Evolutionary conservation across 345 rosid genomes (phyloP).

Genomic region (Excoecaria agallocha): DNA sequence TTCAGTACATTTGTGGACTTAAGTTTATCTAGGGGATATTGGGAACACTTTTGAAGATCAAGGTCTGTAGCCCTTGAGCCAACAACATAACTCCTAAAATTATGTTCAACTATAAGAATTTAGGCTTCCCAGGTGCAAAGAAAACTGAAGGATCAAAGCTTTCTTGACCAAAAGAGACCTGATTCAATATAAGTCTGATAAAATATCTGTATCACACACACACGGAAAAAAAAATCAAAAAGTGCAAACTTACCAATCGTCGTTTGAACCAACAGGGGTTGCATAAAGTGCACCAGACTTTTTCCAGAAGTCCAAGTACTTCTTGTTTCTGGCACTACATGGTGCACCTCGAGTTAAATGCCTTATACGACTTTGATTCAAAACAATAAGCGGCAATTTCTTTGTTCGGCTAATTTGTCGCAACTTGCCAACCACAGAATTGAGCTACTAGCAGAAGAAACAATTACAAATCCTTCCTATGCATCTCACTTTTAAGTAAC

Average conservation of each 20-base stretch:
- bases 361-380: constrained; percentile 67
- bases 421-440: constrained; percentile 46
- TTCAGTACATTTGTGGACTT: background rate
- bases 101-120: background rate
- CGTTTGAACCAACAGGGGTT: constrained; percentile 91
- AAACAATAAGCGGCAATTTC: constrained; percentile 72
- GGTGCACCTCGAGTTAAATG: constrained; percentile 54
- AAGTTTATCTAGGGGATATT: too few relatives aligned
- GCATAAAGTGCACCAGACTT: constrained; percentile 74
- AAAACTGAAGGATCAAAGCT: background rate
- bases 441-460: constrained; percentile 52
- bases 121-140: background rate
- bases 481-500: constrained; percentile 5
- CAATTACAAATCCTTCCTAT: constrained; percentile 8
- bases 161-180: background rate
- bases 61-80: too few relatives aligned
- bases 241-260: constrained; percentile 64
- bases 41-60: too few relatives aligned
- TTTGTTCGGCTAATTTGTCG: constrained; percentile 62
- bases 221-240: background rate
- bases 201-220: background rate
- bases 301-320: constrained; percentile 62
- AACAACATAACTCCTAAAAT: background rate
- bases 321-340: constrained; percentile 54
- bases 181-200: background rate